Evolutionary conservation across 305 asterid genomes (phyloP), one percentile per base, ranked within the genome.

Genomic region (Petunia hybrid): DNA sequence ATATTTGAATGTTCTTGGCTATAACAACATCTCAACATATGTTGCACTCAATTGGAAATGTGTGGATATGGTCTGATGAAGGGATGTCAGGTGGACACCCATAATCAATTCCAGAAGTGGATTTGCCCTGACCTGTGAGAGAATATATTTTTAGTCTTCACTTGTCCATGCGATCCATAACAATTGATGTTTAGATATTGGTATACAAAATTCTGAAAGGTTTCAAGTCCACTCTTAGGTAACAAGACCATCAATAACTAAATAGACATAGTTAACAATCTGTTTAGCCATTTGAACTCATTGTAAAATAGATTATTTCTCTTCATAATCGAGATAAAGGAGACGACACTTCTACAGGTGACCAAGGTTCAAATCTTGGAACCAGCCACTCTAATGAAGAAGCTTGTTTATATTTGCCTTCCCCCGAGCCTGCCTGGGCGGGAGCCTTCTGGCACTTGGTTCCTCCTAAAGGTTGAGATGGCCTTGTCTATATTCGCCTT

Each of bases 31-130:
- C 9, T 69, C 57, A 16, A 13, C 53, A 5, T 60, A 48, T 2
- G 35, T 14, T 76, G 45, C 48, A 43, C 55, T 74, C 65, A 0
- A n/a, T 61, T 74, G 6, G 63, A 73, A 43, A n/a, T 83, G 14
- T 48, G 73, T 74, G 63, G 56, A 77, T 57, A 63, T 76, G 84
- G 79, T 84, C 77, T 78, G 63, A 14, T 55, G 60, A 43, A 43
- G 12, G 62, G 65, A 64, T 1, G 79, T 73, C 80, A 78, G 55
- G 83, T 63, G 83, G 83, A 83, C 77, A 71, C 83, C 62, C 60
- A 2, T 35, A 22, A 79, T 83, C 53, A 79, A 83, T 79, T 31
- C 12, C 38, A 61, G 77, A 40, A 71, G 51, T 42, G 39, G 70
- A 71, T 79, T 45, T 79, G 9, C 68, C 82, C 48, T 36, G 4